Percentiles rank a stretch among this genome's conserved stretches.
Evolutionary conservation across 345 rosid species (phyloP).

Genomic region (Citrus reticulata): DNA sequence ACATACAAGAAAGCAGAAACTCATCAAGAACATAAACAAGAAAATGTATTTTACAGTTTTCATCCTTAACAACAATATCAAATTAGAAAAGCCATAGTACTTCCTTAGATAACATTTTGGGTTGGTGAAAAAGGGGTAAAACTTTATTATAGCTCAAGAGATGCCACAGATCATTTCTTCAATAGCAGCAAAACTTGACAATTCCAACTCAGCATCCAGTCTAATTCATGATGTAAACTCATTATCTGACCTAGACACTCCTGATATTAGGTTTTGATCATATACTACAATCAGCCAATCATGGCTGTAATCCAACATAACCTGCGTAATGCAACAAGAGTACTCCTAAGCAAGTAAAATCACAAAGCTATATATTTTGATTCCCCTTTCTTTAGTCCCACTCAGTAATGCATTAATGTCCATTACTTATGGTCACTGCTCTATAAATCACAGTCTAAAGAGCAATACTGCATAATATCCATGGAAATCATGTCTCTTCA

Average conservation of each 20-base stretch:
- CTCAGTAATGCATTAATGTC: neutral
- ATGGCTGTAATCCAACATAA: neutral
- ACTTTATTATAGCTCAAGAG: neutral
- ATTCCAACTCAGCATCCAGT: neutral
- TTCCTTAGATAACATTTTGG: neutral
- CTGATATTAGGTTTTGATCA: neutral
- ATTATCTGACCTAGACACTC: neutral
- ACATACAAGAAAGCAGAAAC: constrained; percentile 9
- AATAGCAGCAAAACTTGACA: neutral
- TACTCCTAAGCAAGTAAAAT: neutral
- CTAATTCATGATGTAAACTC: neutral
- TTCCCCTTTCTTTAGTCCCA: neutral
- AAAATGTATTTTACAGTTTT: neutral
- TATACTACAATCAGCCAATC: neutral
- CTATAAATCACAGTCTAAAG: neutral
- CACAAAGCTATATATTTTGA: neutral
- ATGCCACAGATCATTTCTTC: neutral
- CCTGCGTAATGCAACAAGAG: neutral
- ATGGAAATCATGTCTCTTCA: neutral
- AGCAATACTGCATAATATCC: neutral
- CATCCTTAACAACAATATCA: neutral
- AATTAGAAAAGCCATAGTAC: neutral
- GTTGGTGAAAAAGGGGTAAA: neutral
- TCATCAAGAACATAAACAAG: constrained; percentile 4
- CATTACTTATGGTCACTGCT: neutral